Conservation (phyloP, 108 stramenopile genomes). For the Skeletonema tropicum region DNA sequence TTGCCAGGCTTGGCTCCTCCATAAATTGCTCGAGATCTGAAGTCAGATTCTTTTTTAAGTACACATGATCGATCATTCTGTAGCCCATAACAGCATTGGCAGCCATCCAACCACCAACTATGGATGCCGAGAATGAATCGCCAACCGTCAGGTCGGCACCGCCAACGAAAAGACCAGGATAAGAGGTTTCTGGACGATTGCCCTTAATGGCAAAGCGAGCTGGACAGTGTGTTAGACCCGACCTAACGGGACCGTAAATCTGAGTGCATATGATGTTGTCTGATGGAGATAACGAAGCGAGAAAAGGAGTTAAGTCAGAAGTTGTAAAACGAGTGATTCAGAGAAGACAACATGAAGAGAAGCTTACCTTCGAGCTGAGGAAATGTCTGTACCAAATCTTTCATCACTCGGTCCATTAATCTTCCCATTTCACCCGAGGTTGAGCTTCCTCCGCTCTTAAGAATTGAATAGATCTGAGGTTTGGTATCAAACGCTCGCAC, state of each 20-base stretch:
- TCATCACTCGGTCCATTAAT: slow-evolving; percentile 67
- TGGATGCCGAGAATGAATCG: slow-evolving; percentile 78
- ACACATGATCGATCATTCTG: slow-evolving; percentile 72
- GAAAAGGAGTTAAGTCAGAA: not conserved
- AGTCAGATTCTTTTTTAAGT: slow-evolving; percentile 84
- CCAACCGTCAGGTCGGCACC: slow-evolving; percentile 85
- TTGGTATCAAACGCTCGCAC: slow-evolving; percentile 81
- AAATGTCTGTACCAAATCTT: slow-evolving; percentile 62
- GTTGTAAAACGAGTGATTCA: not conserved
- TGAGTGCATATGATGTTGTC: slow-evolving; percentile 53
- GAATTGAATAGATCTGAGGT: slow-evolving; percentile 75
- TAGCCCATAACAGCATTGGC: slow-evolving; percentile 89
- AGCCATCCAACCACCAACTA: slow-evolving; percentile 83
- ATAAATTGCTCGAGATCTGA: slow-evolving; percentile 69
- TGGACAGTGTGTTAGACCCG: slow-evolving; percentile 80
- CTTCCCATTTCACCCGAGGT: slow-evolving; percentile 47
- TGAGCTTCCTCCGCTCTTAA: slow-evolving; percentile 26
- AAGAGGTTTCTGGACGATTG: slow-evolving; percentile 75
- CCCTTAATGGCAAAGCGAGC: slow-evolving; percentile 87
- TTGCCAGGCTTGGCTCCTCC: slow-evolving; percentile 56
- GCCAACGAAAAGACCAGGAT: slow-evolving; percentile 80
- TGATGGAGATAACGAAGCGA: not conserved
- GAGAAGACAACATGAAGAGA: not conserved
- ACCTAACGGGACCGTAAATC: slow-evolving; percentile 60
- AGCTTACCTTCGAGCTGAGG: slow-evolving; percentile 77